phyloP scores from a whole-genome alignment of 192 early-diverging fungal species.

The Geranomyces variabilis region DNA sequence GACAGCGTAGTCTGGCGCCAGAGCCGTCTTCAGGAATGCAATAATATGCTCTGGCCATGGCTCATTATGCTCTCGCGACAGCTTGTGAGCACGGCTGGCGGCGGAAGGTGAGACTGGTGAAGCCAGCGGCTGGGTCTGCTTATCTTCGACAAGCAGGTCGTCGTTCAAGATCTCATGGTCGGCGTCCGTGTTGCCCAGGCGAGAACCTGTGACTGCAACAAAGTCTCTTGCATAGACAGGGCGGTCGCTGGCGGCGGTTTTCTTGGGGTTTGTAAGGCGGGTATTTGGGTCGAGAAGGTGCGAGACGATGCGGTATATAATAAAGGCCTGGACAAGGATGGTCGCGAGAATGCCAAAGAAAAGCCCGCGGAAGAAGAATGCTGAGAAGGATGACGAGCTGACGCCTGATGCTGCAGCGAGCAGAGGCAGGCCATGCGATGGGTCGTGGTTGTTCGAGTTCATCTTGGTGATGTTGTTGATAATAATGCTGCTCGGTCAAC shows the following conservation, averaged over 20 bases:
- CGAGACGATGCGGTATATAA: constrained; percentile 15
- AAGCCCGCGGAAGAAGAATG: constrained; percentile 37
- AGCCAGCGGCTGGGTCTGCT: neutral
- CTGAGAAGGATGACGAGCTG: neutral
- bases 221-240: constrained; percentile 28
- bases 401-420: too few species aligned
- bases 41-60: constrained; percentile 52
- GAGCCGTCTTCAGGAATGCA: constrained; percentile 37
- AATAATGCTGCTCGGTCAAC: too few species aligned
- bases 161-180: constrained; percentile 19
- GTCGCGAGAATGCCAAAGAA: constrained; percentile 40
- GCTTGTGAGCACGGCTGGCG: neutral
- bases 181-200: neutral
- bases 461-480: too few species aligned
- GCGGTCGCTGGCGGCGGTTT: constrained; percentile 22
- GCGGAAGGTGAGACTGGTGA: neutral
- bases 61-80: constrained; percentile 39
- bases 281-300: constrained; percentile 41
- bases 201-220: constrained; percentile 6
- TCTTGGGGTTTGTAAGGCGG: constrained; percentile 5
- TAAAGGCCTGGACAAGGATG: constrained; percentile 33
- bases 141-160: constrained; percentile 1
- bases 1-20: constrained; percentile 27
- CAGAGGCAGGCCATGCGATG: too few species aligned
- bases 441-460: too few species aligned